Evolutionary conservation across 495 filamentous ascomycete genomes (phyloP).

Genomic region (Penicillium turbatum): DNA sequence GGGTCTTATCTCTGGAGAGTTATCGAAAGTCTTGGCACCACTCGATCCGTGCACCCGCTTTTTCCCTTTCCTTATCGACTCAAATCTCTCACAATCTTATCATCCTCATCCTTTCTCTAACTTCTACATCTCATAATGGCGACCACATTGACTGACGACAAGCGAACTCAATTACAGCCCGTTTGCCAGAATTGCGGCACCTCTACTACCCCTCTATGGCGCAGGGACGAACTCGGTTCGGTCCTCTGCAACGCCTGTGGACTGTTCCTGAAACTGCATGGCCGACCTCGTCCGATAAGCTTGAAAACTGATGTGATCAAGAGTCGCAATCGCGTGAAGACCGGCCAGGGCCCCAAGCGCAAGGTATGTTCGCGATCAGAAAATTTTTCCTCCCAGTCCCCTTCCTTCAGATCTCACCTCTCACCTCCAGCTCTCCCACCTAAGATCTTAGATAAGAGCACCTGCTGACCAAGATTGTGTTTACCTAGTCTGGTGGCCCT

Average conservation of each 20-base stretch:
- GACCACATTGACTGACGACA: constrained; percentile 52
- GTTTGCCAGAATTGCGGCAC: constrained; percentile 97
- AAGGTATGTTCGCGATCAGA: constrained; percentile 57
- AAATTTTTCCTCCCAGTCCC: constrained; percentile 24
- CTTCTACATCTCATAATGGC: constrained; percentile 46
- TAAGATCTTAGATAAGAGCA: constrained; percentile 20
- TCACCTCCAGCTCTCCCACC: background rate
- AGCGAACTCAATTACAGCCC: constrained; percentile 69
- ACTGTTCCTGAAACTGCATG: constrained; percentile 94
- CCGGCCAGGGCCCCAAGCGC: constrained; percentile 79
- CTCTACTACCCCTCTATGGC: constrained; percentile 93
- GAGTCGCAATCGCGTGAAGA: constrained; percentile 96
- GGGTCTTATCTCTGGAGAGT: constrained; percentile 12
- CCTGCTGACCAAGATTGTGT: constrained; percentile 27
- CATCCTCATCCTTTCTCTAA: constrained; percentile 27
- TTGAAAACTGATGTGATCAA: constrained; percentile 99
- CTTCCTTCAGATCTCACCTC: too few relatives aligned
- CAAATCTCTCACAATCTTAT: constrained; percentile 54
- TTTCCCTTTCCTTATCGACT: constrained; percentile 41
- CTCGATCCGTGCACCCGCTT: constrained; percentile 31
- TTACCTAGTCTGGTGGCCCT: constrained; percentile 41
- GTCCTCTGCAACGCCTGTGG: constrained; percentile 99
- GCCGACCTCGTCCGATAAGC: constrained; percentile 85
- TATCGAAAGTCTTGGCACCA: constrained; percentile 33
- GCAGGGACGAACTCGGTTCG: constrained; percentile 89